Evolutionary conservation across 352 stramenopile genomes (phyloP), one percentile per base, ranked within the genome.

Genomic region (Phytophthora citrophthora): DNA sequence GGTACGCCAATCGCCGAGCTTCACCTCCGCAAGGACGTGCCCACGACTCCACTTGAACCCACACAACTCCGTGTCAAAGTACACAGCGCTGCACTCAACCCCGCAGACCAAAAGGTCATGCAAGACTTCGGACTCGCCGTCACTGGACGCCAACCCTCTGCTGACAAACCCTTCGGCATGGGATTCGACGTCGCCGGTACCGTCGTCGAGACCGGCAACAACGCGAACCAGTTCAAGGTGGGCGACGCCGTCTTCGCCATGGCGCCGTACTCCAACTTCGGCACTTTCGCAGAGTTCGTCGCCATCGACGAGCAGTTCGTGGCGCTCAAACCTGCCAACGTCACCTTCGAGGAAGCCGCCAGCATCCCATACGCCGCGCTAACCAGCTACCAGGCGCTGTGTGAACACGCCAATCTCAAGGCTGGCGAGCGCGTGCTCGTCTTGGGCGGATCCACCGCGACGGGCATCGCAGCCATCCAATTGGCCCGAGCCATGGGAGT

Each of bases 51-150:
- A 1, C 53, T 78, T 12, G 41, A 32, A 27, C 12, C 57, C 2
- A 55, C 57, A 20, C 65, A 90, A 61, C 55, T 90, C 1, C 60
- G 82, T 40, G 68, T 93, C 56, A 76, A 87, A 54, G 79, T 93
- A 6, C 72, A 64, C 45, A 73, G 61, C 12, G 76, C 81, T 0
- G 73, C 72, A 5, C 63, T 90, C 16, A 93, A 93, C 68, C 78
- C 81, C 4, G 61, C 86, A 5, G 81, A 93, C 58, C 84, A 79
- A 56, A 84, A 77, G 54, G 6, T 90, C 13, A 54, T 78, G 7
- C 61, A 79, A 34, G n/a, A 44, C 13, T 13, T 52, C n/a, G 64
- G 72, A 2, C 26, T 65, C 3, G 31, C 47, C 2, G 61, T 82
- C 13, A 20, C 43, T 7, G 58, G 55, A 20, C 60, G 61, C 27